Percentiles rank a stretch among this genome's conserved stretches.
These are phyloP conservation scores for Magnusiomyces magnusii DNA, from an alignment of 1,139 yeast genomes.

Conservation along the genomic window DNA sequence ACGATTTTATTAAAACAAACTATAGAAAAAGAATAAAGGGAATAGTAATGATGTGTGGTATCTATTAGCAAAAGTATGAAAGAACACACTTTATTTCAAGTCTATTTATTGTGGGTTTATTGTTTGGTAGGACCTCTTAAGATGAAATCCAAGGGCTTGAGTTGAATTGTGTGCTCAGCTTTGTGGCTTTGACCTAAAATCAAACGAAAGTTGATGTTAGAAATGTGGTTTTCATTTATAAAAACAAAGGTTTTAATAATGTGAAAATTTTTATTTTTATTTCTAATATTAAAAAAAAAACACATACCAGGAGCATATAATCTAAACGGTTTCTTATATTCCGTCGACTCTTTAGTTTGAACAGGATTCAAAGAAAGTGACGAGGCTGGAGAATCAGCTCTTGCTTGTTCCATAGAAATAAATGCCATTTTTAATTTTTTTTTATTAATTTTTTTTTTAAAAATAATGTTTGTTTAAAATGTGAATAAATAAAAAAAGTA, in stretches of 20 bases:
- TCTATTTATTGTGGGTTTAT: too few relatives aligned
- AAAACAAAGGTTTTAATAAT: too few relatives aligned
- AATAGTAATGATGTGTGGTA: too few relatives aligned
- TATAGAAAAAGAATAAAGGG: too few relatives aligned
- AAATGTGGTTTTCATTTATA: neutral
- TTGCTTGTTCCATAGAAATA: neutral
- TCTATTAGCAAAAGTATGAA: neutral
- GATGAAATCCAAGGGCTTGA: neutral
- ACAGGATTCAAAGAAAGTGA: neutral
- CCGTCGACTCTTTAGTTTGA: neutral
- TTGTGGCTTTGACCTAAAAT: neutral
- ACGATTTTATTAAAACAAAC: too few relatives aligned
- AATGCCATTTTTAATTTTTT: constrained; percentile 2
- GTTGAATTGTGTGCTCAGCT: neutral
- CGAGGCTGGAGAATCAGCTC: neutral
- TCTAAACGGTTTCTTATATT: neutral
- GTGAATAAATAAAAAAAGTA: too few relatives aligned
- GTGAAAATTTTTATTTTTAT: neutral
- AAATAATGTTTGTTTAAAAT: neutral
- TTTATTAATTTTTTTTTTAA: too few relatives aligned
- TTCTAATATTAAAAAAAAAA: neutral
- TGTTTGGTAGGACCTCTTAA: constrained; percentile 4
- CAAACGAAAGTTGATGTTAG: neutral
- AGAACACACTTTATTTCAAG: neutral
- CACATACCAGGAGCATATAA: constrained; percentile 8